phyloP scores from a whole-genome alignment of 208 protist genomes.

The Wallacemonas sp. region DNA sequence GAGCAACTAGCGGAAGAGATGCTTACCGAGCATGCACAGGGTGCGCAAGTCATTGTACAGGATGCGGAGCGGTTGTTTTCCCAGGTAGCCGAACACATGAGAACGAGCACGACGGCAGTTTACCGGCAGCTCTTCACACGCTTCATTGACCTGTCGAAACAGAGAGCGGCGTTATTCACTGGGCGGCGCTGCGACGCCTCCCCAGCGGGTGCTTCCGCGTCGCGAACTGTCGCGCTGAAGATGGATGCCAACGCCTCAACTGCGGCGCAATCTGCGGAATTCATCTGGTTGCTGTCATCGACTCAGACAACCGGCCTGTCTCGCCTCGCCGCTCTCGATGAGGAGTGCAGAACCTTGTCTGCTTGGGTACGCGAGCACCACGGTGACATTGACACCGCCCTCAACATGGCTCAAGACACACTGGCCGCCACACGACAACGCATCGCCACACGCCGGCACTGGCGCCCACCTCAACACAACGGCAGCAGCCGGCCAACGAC shows the following conservation, averaged over 20 bases:
- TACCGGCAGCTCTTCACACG: background rate
- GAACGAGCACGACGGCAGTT: too few species aligned
- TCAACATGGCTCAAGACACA: background rate
- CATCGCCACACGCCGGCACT: background rate
- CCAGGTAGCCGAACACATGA: background rate
- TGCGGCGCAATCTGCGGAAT: too few species aligned
- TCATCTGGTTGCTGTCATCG: too few species aligned
- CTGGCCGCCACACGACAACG: background rate
- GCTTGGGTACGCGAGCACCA: background rate
- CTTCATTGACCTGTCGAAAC: too few species aligned
- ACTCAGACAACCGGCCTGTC: too few species aligned
- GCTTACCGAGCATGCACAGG: background rate
- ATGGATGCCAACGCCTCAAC: too few species aligned
- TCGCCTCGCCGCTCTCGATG: background rate
- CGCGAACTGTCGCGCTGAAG: too few species aligned
- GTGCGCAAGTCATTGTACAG: background rate
- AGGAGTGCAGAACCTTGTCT: background rate
- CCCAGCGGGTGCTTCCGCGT: too few species aligned
- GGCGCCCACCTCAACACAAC: conserved; percentile 3
- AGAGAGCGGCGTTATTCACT: too few species aligned
- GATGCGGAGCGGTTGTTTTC: background rate
- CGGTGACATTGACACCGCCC: background rate
- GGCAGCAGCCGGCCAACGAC: conserved; percentile 11
- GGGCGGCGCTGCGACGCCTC: too few species aligned
- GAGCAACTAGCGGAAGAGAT: conserved; percentile 30